Conservation (phyloP, 192 early-diverging fungal species). For the Chytriomyces confervae region DNA sequence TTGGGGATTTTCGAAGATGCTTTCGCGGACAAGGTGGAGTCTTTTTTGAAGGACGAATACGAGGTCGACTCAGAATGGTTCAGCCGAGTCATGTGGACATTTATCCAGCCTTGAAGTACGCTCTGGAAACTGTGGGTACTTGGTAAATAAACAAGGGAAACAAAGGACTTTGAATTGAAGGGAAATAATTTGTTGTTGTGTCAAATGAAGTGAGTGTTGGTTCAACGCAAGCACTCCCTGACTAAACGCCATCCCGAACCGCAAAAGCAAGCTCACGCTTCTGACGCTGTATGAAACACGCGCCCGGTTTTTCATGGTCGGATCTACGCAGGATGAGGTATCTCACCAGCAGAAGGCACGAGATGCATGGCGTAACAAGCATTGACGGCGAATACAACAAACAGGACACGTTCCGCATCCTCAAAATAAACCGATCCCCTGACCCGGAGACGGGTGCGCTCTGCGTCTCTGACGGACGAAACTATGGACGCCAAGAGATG, state of each 20-base stretch:
- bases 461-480: slow-evolving; percentile 76
- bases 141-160: neutral
- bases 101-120: neutral
- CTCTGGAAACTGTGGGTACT: neutral
- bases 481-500: slow-evolving; percentile 77
- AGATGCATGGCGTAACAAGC: neutral
- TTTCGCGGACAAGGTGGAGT: neutral
- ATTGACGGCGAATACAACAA: neutral
- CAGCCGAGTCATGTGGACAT: slow-evolving; percentile 5
- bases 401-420: slow-evolving; percentile 69
- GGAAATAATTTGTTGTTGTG: neutral
- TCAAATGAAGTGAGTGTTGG: neutral
- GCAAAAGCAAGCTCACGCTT: neutral
- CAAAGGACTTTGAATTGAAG: neutral
- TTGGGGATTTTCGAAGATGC: slow-evolving; percentile 15
- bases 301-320: slow-evolving; percentile 82
- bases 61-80: slow-evolving; percentile 24
- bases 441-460: slow-evolving; percentile 55
- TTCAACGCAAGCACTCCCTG: neutral
- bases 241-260: neutral
- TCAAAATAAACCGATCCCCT: slow-evolving; percentile 87
- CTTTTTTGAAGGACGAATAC: slow-evolving; percentile 9
- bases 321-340: slow-evolving; percentile 75
- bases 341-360: neutral
- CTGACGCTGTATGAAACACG: slow-evolving; percentile 88